A percentile compares a stretch with the other conserved stretches of the same genome.
phyloP scores from a whole-genome alignment of 345 rosid genomes.

The Abelmoschus esculentus region DNA sequence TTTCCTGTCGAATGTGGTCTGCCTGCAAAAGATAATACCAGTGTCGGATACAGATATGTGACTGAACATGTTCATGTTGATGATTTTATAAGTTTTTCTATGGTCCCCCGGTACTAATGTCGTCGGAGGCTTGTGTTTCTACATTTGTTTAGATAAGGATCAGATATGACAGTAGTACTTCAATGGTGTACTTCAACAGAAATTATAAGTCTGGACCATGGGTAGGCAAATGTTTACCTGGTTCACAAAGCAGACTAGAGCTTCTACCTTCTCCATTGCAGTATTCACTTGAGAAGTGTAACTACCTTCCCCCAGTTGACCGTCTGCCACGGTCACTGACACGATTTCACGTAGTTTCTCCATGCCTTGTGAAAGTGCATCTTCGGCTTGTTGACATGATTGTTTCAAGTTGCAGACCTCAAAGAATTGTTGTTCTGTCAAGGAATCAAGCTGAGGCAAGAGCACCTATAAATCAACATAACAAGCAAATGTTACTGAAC shows the following conservation, averaged over 20 bases:
- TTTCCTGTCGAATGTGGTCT: too few relatives aligned
- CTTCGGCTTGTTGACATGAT: slow-evolving; percentile 20
- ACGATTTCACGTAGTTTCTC: slow-evolving; percentile 71
- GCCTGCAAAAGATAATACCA: too few relatives aligned
- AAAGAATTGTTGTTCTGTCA: slow-evolving; percentile 52
- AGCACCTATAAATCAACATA: slow-evolving; percentile 44
- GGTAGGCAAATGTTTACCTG: slow-evolving; percentile 39
- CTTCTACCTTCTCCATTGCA: slow-evolving; percentile 71
- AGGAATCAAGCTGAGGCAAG: slow-evolving; percentile 55
- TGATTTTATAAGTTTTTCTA: too few relatives aligned
- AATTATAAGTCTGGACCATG: too few relatives aligned
- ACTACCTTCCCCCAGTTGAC: slow-evolving; percentile 49
- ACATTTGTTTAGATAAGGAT: too few relatives aligned
- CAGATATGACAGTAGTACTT: too few relatives aligned
- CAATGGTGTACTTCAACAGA: too few relatives aligned
- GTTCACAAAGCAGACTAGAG: slow-evolving; percentile 64
- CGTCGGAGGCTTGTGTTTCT: too few relatives aligned
- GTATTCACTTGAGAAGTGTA: slow-evolving; percentile 42
- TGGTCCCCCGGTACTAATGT: too few relatives aligned
- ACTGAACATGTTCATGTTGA: too few relatives aligned
- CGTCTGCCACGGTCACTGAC: slow-evolving; percentile 58
- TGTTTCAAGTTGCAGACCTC: slow-evolving; percentile 42
- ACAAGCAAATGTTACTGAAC: too few relatives aligned
- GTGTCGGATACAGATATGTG: too few relatives aligned
- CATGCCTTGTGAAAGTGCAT: slow-evolving; percentile 85